Evolutionary conservation across 1,139 yeast genomes (phyloP), one percentile per base, ranked within the genome.

Genomic region (Taphrina confusa): DNA sequence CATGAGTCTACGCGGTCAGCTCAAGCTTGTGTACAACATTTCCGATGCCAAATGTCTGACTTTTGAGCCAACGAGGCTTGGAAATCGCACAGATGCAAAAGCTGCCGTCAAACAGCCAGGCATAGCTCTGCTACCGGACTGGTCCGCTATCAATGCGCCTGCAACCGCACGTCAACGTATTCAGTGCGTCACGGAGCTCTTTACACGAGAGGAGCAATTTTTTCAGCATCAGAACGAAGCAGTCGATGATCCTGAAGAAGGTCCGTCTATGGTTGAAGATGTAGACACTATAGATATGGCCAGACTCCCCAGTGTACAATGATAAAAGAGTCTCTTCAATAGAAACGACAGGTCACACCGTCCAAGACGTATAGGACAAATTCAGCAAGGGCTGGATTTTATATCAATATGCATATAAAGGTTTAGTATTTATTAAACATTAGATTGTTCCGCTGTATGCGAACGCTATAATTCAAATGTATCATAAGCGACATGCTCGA

Each of bases 41-140:
- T 37, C 63, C 4, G 63, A 61, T 20, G 52, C 44, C 33, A 61
- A 61, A 16, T 61, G 63, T n/a, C 62, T 46, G 8, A 34, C 58
- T 8, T 61, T 61, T 45, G 46, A 61, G 12, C 57, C 62, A 5
- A 39, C 46, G 9, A 49, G 54, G 16, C 22, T 50, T 8, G 62
- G 62, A n/a, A 50, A 28, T n/a, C 25, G 36, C n/a, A 18, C 54
- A 22, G 62, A 61, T 18, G 33, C 31, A 8, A 57, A 58, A 28
- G 34, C 61, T 18, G 47, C 57, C 8, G 52, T 40, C 25, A 46
- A 45, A 27, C 39, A 37, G 31, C 50, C 57, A 3, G 44, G 23
- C 9, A 44, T 42, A n/a, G 14, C 34, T 9, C 31, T 54, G 5
- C 11, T 8, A 14, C 52, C 52, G 6, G 36, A 49, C 28, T 58